Evolutionary conservation across 2,329 filamentous ascomycete species (phyloP).

Genomic region (Colletotrichum camelliae): DNA sequence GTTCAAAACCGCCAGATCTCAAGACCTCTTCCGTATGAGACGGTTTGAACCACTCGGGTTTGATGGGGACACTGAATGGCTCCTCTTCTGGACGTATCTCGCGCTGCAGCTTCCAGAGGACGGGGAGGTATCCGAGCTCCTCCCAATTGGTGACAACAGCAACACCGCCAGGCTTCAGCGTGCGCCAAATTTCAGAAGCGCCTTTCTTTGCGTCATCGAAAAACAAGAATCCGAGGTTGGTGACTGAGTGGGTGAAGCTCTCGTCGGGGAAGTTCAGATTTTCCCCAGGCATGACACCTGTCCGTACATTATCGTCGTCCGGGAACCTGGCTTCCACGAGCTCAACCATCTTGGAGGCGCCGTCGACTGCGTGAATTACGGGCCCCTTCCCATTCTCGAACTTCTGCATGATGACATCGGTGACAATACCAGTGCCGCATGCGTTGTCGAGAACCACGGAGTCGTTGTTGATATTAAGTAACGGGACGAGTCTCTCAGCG

Average conservation of each 20-base stretch:
- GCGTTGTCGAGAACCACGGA: constrained; percentile 35
- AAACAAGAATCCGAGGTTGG: constrained; percentile 44
- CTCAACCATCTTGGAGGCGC: constrained; percentile 24
- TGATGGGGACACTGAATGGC: constrained; percentile 18
- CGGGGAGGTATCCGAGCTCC: constrained; percentile 20
- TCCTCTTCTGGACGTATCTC: constrained; percentile 16
- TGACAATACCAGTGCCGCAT: constrained; percentile 29
- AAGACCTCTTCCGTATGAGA: not conserved
- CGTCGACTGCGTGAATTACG: constrained; percentile 25
- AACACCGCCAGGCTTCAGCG: constrained; percentile 38
- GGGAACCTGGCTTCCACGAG: constrained; percentile 20
- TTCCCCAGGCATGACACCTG: constrained; percentile 27
- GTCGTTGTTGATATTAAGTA: constrained; percentile 39
- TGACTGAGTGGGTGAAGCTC: constrained; percentile 41
- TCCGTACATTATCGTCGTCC: not conserved
- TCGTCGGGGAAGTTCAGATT: constrained; percentile 29
- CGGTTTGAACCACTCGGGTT: constrained; percentile 7
- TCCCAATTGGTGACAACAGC: constrained; percentile 39
- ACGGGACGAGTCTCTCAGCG: constrained; percentile 13
- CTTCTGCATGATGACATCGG: constrained; percentile 22
- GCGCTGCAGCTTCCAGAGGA: constrained; percentile 21
- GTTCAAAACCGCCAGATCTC: not conserved
- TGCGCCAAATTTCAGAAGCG: constrained; percentile 40
- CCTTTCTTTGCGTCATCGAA: constrained; percentile 34
- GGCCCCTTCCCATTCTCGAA: not conserved